These are phyloP conservation scores for Hirsutella rhossiliensis DNA, from an alignment of 2,329 filamentous ascomycete species.

Conservation along the genomic window DNA sequence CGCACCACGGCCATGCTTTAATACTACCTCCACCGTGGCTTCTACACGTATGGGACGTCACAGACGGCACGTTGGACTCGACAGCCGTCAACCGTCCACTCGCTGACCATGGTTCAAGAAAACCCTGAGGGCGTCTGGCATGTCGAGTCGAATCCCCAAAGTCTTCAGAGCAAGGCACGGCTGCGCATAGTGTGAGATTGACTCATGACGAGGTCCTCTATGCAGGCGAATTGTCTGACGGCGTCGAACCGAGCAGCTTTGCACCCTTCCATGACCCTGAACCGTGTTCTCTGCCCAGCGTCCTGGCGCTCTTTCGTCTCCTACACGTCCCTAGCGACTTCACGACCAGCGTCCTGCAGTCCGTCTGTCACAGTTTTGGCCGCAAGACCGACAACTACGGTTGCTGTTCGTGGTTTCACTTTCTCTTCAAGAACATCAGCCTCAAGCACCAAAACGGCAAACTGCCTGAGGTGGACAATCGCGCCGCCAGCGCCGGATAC, in stretches of 20 bases:
- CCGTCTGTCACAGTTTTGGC: slow-evolving; percentile 22
- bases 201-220: not conserved
- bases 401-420: slow-evolving; percentile 20
- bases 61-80: not conserved
- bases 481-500: slow-evolving; percentile 2
- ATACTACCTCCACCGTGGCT: not conserved
- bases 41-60: not conserved
- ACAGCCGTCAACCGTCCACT: not conserved
- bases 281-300: slow-evolving; percentile 9
- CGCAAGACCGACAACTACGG: slow-evolving; percentile 12
- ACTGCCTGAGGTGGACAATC: slow-evolving; percentile 14
- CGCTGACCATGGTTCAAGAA: not conserved
- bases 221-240: not conserved
- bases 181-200: slow-evolving; percentile 16
- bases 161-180: slow-evolving; percentile 11
- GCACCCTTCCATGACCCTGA: slow-evolving; percentile 16
- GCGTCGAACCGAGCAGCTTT: slow-evolving; percentile 10
- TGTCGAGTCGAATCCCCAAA: slow-evolving; percentile 8
- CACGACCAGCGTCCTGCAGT: slow-evolving; percentile 15
- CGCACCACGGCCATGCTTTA: not conserved
- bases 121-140: slow-evolving; percentile 13
- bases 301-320: slow-evolving; percentile 15
- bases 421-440: slow-evolving; percentile 20
- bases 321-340: slow-evolving; percentile 19
- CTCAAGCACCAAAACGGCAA: slow-evolving; percentile 7